Base-by-base conservation (phyloP, 2,329 filamentous ascomycete species). In the Penicillium frequentans region DNA sequence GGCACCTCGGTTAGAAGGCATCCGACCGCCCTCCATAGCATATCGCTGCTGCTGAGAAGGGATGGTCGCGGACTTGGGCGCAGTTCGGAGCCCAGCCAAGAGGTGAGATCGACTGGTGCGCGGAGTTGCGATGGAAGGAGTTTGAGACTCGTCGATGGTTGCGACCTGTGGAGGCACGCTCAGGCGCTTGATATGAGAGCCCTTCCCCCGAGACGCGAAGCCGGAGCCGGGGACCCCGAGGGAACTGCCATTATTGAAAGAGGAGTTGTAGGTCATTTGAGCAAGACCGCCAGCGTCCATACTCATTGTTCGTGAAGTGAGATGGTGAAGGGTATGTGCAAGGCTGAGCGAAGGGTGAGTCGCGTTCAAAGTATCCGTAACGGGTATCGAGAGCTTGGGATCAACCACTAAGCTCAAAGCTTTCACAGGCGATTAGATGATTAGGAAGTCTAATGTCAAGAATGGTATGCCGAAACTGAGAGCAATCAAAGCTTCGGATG, bases 231-330 rank as follows among this genome's bases (percentile, higher is more conserved):
- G 89, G 79, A 91, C 86, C 71, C 87, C 86, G 68, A 96, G 82
- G 68, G 86, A 88, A 76, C 69, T 74, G 69, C 85, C 85, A 73
- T 85, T 82, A 72, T 85, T 82, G 75, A 89, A 82, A 75, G 84
- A 80, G 76, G 90, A 90, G 77, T 88, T 90, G 83, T 91, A 93
- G 81, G 91, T 90, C 93, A 98, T 98, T 85, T 96, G 92, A 95
- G 92, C 89, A 83, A 96, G 91, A 95, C 92, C 91, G 85, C 93
- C 93, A 86, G 93, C 88, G 93, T 96, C 90, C 89, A 96, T 78
- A 73, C 75, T 76, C 75, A 68, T 66, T 21, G 52, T 58, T 71
- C 61, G 56, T 69, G 55, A 58, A 68, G 58, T 47, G 56, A 53
- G 64, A 51, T 53, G 58, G 58, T 42, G 52, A 55, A 60, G 42